phyloP scores from a whole-genome alignment of 2,329 filamentous ascomycete species.

The Penicillium nordicum region DNA sequence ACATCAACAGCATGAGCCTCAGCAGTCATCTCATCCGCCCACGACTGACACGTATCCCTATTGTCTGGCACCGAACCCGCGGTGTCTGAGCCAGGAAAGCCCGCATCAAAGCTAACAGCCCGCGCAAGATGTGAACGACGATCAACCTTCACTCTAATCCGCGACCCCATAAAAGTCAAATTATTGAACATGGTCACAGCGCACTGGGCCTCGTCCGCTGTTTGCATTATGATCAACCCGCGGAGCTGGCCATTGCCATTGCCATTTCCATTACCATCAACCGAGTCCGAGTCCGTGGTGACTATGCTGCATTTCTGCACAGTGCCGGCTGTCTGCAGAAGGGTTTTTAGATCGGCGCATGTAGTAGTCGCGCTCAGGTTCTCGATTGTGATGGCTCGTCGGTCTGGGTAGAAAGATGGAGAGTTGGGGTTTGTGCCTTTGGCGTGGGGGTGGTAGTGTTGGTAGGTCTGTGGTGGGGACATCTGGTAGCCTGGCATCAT shows the following conservation, averaged over 20 bases:
- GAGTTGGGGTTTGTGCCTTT: slow-evolving; percentile 9
- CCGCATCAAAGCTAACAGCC: not conserved
- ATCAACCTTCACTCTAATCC: slow-evolving; percentile 35
- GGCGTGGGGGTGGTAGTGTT: slow-evolving; percentile 1
- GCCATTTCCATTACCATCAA: slow-evolving; percentile 2
- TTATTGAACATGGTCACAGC: slow-evolving; percentile 35
- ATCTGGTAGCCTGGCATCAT: slow-evolving; percentile 31
- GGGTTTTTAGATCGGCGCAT: slow-evolving; percentile 24
- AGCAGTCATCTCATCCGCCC: slow-evolving; percentile 1
- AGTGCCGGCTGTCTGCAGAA: slow-evolving; percentile 29
- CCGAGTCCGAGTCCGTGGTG: slow-evolving; percentile 12
- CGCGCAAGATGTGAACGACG: not conserved
- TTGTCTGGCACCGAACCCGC: not conserved
- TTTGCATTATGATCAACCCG: slow-evolving; percentile 29
- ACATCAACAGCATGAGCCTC: not conserved
- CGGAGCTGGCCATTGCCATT: slow-evolving; percentile 23
- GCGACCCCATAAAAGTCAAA: slow-evolving; percentile 31
- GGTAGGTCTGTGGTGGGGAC: slow-evolving; percentile 16
- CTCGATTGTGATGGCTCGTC: slow-evolving; percentile 27
- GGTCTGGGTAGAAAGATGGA: slow-evolving; percentile 6
- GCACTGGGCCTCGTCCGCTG: slow-evolving; percentile 36
- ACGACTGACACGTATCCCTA: not conserved
- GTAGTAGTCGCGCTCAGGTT: slow-evolving; percentile 33
- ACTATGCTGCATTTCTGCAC: slow-evolving; percentile 35
- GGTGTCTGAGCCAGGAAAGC: not conserved